phyloP scores from a whole-genome alignment of 192 early-diverging fungal genomes.

The Piromyces sp. region DNA sequence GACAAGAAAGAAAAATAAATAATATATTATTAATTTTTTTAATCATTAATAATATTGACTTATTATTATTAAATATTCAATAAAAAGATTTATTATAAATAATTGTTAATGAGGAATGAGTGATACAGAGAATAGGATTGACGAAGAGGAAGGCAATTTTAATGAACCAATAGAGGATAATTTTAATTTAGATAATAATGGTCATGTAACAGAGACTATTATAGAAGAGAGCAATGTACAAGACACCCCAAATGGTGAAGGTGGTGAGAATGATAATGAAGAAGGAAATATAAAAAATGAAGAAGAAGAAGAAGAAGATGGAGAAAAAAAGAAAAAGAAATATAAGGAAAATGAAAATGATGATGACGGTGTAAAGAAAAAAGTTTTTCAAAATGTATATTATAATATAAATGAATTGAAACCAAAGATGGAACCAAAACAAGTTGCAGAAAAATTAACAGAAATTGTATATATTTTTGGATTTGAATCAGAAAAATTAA shows the following conservation, averaged over 20 bases:
- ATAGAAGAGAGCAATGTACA: neutral
- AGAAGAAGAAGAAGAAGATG: neutral
- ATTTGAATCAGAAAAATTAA: slow-evolving; percentile 31
- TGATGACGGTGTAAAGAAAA: neutral
- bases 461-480: slow-evolving; percentile 29
- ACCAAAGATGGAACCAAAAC: neutral
- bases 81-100: too few species aligned
- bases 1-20: too few species aligned
- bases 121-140: neutral
- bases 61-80: too few species aligned
- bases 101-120: neutral
- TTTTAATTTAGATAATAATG: neutral
- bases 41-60: too few species aligned
- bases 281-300: neutral
- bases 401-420: neutral
- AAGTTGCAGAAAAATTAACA: neutral
- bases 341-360: neutral
- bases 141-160: neutral
- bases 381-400: neutral
- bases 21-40: too few species aligned
- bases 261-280: too few species aligned
- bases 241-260: neutral
- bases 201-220: neutral
- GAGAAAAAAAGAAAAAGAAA: neutral
- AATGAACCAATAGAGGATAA: neutral